Percentiles rank a stretch among this genome's conserved stretches.
These are phyloP conservation scores for Ensete glaucum DNA, from an alignment of 176 grass and related monocot species.

Conservation along the genomic window DNA sequence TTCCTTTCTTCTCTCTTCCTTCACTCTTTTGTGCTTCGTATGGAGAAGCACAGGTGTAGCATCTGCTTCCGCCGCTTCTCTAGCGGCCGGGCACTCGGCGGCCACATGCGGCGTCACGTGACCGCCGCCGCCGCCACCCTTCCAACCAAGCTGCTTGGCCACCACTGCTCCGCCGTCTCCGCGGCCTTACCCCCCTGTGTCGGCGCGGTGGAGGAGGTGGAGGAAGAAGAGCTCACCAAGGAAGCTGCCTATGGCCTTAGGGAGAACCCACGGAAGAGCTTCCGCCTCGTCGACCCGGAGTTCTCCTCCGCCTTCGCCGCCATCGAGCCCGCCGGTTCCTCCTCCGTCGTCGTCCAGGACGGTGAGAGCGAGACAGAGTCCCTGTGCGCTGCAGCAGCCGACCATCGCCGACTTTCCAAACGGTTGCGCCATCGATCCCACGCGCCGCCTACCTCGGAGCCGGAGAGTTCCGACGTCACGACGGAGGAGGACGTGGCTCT, in stretches of 20 bases:
- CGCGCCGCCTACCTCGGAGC: constrained; percentile 12
- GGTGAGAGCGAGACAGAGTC: constrained; percentile 80
- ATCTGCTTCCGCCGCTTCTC: constrained; percentile 78
- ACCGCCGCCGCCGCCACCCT: constrained; percentile 7
- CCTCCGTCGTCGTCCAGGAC: constrained; percentile 22
- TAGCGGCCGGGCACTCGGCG: constrained; percentile 61
- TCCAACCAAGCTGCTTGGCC: too few relatives aligned
- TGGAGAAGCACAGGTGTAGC: constrained; percentile 81
- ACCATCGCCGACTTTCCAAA: constrained; percentile 32
- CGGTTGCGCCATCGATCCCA: constrained; percentile 12
- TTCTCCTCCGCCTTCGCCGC: constrained; percentile 29
- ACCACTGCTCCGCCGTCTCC: constrained; percentile 40
- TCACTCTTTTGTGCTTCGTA: constrained; percentile 30
- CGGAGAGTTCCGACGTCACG: constrained; percentile 53
- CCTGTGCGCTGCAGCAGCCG: background rate
- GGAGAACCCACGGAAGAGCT: constrained; percentile 51
- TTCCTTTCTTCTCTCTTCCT: constrained; percentile 25
- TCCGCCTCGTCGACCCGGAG: constrained; percentile 31
- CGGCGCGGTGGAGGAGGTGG: constrained; percentile 15
- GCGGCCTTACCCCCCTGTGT: constrained; percentile 33
- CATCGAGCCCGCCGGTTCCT: background rate
- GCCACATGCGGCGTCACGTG: constrained; percentile 70
- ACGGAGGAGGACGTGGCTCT: constrained; percentile 59
- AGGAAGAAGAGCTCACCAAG: constrained; percentile 10
- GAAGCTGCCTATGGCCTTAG: constrained; percentile 31